phyloP scores from a whole-genome alignment of 177 flowering plant genomes.

The Vitis hybrid region DNA sequence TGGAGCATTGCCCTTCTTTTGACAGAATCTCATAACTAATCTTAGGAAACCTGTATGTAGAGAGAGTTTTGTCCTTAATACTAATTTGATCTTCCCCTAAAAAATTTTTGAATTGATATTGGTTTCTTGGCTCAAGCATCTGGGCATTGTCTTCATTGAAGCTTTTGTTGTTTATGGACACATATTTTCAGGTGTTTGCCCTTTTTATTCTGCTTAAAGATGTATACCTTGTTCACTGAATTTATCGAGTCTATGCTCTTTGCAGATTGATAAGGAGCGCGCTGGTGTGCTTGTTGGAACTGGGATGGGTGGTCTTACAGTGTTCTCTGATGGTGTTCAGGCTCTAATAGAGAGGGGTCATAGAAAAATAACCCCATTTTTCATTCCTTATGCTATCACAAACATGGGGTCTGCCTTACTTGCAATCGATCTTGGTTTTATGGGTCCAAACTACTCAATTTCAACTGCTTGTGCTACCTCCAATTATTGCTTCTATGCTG shows the following conservation, averaged over 20 bases:
- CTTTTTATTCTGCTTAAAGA: not conserved
- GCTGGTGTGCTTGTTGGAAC: conserved; percentile 90
- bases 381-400: conserved; percentile 78
- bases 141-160: not conserved
- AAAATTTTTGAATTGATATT: not conserved
- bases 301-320: conserved; percentile 87
- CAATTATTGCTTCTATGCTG: conserved; percentile 87
- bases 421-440: conserved; percentile 83
- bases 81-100: not conserved
- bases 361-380: conserved; percentile 76
- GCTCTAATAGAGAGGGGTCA: conserved; percentile 67
- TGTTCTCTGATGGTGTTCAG: conserved; percentile 73
- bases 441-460: conserved; percentile 95
- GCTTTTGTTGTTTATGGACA: not conserved
- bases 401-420: conserved; percentile 91
- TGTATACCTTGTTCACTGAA: not conserved
- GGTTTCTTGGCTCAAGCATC: not conserved
- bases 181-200: not conserved
- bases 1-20: not conserved
- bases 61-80: not conserved
- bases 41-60: not conserved
- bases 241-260: conserved; percentile 5
- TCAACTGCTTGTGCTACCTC: conserved; percentile 94
- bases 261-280: conserved; percentile 71
- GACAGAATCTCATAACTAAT: not conserved